phyloP scores from a whole-genome alignment of 306 rosid species.

The Prunus salicina region DNA sequence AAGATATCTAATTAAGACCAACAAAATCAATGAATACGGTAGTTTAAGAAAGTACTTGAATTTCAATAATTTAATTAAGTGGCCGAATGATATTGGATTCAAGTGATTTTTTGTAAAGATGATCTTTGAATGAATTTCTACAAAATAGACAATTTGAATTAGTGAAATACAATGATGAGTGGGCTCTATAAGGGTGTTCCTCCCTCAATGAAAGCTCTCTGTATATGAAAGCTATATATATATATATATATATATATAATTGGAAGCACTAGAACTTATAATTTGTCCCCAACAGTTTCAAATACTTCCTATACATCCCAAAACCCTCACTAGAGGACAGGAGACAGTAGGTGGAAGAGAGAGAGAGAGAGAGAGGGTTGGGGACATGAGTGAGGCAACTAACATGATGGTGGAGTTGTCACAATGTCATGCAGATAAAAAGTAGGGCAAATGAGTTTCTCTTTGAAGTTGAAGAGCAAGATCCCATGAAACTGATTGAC shows the following conservation, averaged over 20 bases:
- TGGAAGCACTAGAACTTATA: background rate
- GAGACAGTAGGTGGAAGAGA: slow-evolving; percentile 31
- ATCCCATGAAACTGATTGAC: slow-evolving; percentile 47
- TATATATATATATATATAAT: background rate
- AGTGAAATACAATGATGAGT: too few relatives aligned
- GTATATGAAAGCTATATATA: too few relatives aligned
- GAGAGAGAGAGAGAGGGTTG: slow-evolving; percentile 6
- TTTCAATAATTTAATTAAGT: too few relatives aligned
- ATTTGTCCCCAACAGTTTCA: background rate
- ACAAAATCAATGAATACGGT: too few relatives aligned
- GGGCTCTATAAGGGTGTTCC: too few relatives aligned
- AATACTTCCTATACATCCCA: slow-evolving; percentile 4
- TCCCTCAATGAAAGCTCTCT: too few relatives aligned
- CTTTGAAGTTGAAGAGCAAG: background rate
- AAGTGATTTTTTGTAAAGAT: too few relatives aligned
- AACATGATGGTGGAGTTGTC: slow-evolving; percentile 54
- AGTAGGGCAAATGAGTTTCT: slow-evolving; percentile 17
- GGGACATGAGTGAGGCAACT: slow-evolving; percentile 47
- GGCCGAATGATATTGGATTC: too few relatives aligned
- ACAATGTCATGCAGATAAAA: slow-evolving; percentile 40
- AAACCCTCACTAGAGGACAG: slow-evolving; percentile 21
- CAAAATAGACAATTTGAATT: too few relatives aligned
- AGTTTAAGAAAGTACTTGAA: too few relatives aligned
- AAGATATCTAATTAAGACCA: too few relatives aligned
- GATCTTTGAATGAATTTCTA: too few relatives aligned